Evolutionary conservation across 1,284 basidiomycete genomes (phyloP).

Genomic region (Acaromyces ingoldii): DNA sequence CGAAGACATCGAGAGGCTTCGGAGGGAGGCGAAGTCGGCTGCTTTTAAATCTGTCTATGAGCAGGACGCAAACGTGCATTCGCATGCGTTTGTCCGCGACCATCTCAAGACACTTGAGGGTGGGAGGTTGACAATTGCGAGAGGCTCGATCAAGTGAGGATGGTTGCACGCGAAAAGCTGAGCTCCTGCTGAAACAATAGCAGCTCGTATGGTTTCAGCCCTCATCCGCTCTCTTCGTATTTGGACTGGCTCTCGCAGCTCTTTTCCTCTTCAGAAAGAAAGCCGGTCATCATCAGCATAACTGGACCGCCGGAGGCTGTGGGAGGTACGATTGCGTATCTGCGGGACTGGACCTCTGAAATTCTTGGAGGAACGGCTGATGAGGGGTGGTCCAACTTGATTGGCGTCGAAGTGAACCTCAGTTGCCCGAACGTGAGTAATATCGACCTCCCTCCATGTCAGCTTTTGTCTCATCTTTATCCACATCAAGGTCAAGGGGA

Average conservation of each 20-base stretch:
- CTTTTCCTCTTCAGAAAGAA: neutral
- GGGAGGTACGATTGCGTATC: neutral
- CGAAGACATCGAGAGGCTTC: neutral
- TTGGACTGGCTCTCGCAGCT: neutral
- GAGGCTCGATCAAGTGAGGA: neutral
- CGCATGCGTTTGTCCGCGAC: neutral
- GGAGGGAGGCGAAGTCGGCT: neutral
- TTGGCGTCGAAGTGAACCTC: constrained; percentile 4
- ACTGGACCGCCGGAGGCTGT: neutral
- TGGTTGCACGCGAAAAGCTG: too few species aligned
- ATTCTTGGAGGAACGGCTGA: neutral
- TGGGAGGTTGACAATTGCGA: neutral
- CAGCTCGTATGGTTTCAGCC: constrained; percentile 2
- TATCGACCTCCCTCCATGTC: too few species aligned
- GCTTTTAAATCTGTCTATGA: neutral
- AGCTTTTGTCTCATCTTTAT: too few species aligned
- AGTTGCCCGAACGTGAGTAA: constrained; percentile 3
- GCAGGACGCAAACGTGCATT: neutral
- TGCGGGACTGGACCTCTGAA: neutral
- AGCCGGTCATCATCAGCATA: neutral
- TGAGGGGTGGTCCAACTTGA: neutral
- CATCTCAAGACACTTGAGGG: neutral
- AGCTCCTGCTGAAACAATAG: neutral
- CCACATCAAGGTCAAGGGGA: neutral
- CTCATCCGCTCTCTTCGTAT: neutral